Evolutionary conservation across 2,329 filamentous ascomycete species (phyloP).

Genomic region (Claviceps purpurea): DNA sequence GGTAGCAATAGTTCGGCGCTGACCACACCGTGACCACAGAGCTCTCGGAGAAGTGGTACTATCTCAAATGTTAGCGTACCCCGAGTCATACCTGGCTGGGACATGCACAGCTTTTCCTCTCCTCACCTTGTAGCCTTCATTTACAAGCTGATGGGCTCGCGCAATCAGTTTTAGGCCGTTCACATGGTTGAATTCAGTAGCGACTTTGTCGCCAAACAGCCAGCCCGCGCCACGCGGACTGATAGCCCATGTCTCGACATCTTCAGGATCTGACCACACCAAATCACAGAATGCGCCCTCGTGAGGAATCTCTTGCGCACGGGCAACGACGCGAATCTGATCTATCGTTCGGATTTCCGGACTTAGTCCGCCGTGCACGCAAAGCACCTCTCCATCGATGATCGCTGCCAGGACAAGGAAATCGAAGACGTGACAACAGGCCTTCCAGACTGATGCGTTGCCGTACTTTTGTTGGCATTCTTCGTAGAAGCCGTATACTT

Average conservation of each 20-base stretch:
- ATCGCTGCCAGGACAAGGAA: slow-evolving; percentile 94
- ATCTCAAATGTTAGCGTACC: neutral
- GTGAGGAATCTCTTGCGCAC: slow-evolving; percentile 94
- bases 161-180: slow-evolving; percentile 94
- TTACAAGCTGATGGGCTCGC: slow-evolving; percentile 93
- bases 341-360: slow-evolving; percentile 94
- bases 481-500: slow-evolving; percentile 98
- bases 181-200: slow-evolving; percentile 93
- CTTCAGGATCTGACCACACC: slow-evolving; percentile 96
- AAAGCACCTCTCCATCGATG: slow-evolving; percentile 96
- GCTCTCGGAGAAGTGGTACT: slow-evolving; percentile 91
- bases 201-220: slow-evolving; percentile 93
- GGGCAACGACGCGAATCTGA: slow-evolving; percentile 96
- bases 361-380: slow-evolving; percentile 84
- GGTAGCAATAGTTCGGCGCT: slow-evolving; percentile 88
- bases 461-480: slow-evolving; percentile 98
- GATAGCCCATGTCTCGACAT: slow-evolving; percentile 91
- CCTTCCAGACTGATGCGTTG: slow-evolving; percentile 99
- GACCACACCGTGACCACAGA: slow-evolving; percentile 98
- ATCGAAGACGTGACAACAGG: slow-evolving; percentile 98
- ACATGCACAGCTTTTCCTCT: neutral
- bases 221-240: slow-evolving; percentile 94
- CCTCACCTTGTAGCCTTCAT: slow-evolving; percentile 86
- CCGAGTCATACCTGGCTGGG: neutral
- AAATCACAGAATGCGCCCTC: slow-evolving; percentile 97